These are phyloP conservation scores for Chrysoporthe deuterocubensis DNA, from an alignment of 2,329 filamentous ascomycete genomes.

Conservation along the genomic window DNA sequence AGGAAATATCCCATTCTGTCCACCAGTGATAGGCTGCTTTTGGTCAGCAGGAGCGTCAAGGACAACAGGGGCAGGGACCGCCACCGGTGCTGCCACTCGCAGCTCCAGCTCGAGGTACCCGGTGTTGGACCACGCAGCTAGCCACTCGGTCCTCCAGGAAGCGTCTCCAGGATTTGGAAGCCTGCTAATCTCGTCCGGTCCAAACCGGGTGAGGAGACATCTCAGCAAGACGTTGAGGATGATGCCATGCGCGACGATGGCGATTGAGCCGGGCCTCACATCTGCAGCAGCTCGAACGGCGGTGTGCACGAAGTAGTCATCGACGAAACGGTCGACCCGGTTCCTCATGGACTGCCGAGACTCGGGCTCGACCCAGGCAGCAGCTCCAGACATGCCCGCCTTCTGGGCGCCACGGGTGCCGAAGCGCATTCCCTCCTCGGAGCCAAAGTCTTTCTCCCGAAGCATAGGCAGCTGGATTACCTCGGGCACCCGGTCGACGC, in stretches of 20 bases:
- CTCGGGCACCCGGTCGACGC: background rate
- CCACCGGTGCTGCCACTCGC: slow-evolving; percentile 13
- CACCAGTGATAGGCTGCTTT: background rate
- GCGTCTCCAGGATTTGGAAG: slow-evolving; percentile 31
- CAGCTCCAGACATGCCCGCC: slow-evolving; percentile 31
- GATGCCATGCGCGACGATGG: slow-evolving; percentile 82
- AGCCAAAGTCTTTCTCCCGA: slow-evolving; percentile 76
- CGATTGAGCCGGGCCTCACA: slow-evolving; percentile 50
- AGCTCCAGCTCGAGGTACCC: slow-evolving; percentile 46
- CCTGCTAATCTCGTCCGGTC: slow-evolving; percentile 32
- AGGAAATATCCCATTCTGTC: slow-evolving; percentile 10
- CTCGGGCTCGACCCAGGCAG: slow-evolving; percentile 51
- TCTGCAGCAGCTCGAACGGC: slow-evolving; percentile 22
- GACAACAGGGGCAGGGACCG: background rate
- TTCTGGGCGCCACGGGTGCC: slow-evolving; percentile 39
- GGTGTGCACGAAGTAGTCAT: slow-evolving; percentile 56
- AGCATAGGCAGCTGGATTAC: slow-evolving; percentile 53
- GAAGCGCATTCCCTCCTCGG: slow-evolving; percentile 68
- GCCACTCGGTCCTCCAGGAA: slow-evolving; percentile 32
- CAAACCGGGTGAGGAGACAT: slow-evolving; percentile 61
- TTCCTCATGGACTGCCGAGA: slow-evolving; percentile 66
- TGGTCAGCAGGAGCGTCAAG: slow-evolving; percentile 18
- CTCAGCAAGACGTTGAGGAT: slow-evolving; percentile 73
- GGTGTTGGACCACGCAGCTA: slow-evolving; percentile 57
- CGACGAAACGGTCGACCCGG: slow-evolving; percentile 69